A percentile compares a stretch with the other conserved stretches of the same genome.
phyloP scores from a whole-genome alignment of 2,329 filamentous ascomycete genomes.

The Diplodia scrobiculata region DNA sequence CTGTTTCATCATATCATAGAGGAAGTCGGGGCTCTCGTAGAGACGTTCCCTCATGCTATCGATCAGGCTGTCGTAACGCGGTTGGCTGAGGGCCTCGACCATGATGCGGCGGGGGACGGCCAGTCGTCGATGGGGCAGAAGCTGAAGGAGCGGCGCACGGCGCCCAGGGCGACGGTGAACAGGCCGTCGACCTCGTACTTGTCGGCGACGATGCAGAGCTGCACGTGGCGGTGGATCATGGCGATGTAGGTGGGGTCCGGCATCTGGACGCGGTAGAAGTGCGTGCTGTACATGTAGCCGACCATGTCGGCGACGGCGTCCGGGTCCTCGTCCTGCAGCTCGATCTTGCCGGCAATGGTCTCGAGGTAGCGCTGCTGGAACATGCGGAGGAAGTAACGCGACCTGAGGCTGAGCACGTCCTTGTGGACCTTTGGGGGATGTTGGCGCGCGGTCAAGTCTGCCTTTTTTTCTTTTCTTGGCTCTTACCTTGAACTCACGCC shows the following conservation, averaged over 20 bases:
- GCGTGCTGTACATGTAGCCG: not conserved
- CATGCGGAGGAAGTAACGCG: not conserved
- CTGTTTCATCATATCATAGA: not conserved
- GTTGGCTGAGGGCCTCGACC: not conserved
- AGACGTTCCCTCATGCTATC: not conserved
- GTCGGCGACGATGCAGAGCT: not conserved
- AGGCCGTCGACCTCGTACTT: not conserved
- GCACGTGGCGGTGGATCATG: not conserved
- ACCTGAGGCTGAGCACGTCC: not conserved
- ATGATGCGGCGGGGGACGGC: not conserved
- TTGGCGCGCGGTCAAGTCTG: not conserved
- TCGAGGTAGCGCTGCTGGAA: not conserved
- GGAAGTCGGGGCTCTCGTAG: not conserved
- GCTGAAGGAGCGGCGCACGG: too few species aligned
- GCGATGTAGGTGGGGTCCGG: not conserved
- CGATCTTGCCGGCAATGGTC: not conserved
- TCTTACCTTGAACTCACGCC: not conserved
- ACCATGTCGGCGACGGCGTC: not conserved
- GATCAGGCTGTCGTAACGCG: not conserved
- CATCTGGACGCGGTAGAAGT: not conserved
- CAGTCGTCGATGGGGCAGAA: not conserved
- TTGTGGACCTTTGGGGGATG: not conserved
- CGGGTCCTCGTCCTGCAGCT: not conserved
- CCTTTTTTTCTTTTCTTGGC: not conserved
- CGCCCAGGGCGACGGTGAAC: too few species aligned